phyloP scores from a whole-genome alignment of 176 grass and related monocot species.

The Calamus simplicifolius region DNA sequence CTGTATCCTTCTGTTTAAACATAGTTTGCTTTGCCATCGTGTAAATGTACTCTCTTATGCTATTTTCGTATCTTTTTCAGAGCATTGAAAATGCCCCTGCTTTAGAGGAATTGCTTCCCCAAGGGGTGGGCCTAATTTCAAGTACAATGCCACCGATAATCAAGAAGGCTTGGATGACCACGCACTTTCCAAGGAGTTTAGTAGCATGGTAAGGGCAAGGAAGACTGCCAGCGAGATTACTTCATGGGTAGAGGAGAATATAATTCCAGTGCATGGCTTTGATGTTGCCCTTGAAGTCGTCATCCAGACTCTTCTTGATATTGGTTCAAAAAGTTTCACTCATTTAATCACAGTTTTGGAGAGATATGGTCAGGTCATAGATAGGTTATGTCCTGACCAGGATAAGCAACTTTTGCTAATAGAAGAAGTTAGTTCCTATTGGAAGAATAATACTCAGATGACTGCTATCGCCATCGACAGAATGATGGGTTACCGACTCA shows the following conservation, averaged over 20 bases:
- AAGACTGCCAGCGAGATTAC: conserved; percentile 67
- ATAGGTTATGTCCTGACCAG: conserved; percentile 67
- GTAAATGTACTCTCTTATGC: not conserved
- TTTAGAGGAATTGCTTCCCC: conserved; percentile 83
- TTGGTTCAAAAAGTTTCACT: conserved; percentile 98
- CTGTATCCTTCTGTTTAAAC: too few relatives aligned
- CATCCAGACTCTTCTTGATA: conserved; percentile 81
- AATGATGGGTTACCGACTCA: conserved; percentile 89
- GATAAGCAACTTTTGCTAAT: conserved; percentile 77
- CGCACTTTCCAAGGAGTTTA: conserved; percentile 69
- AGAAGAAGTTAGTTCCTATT: conserved; percentile 73
- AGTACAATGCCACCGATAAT: conserved; percentile 51
- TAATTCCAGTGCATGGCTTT: conserved; percentile 61
- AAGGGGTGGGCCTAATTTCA: conserved; percentile 73
- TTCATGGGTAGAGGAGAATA: conserved; percentile 69
- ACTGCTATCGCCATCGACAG: conserved; percentile 91
- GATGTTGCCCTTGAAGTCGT: conserved; percentile 84
- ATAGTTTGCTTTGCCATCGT: too few relatives aligned
- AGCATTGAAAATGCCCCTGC: conserved; percentile 84
- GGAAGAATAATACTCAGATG: conserved; percentile 97
- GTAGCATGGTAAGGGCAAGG: conserved; percentile 58
- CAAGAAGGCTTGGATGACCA: conserved; percentile 39
- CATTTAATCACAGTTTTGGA: conserved; percentile 95
- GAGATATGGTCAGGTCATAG: conserved; percentile 82
- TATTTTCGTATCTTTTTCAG: conserved; percentile 28